These are phyloP conservation scores for Neopestalotiopsis rosae DNA, from an alignment of 2,329 filamentous ascomycete genomes.

Conservation along the genomic window DNA sequence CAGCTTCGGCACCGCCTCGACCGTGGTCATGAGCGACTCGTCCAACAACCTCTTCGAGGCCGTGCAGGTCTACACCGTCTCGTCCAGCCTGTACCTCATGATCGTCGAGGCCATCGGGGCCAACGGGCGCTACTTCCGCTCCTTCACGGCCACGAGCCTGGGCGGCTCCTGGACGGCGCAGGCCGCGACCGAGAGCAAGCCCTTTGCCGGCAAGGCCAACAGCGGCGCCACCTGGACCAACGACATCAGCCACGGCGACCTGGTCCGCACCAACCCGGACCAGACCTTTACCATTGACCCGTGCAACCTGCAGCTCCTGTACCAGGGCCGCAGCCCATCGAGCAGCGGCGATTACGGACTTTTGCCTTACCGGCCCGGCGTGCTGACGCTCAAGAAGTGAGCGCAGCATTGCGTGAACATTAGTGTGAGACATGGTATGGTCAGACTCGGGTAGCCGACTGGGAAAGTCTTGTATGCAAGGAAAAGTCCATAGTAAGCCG, in stretches of 20 bases:
- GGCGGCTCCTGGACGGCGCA: slow-evolving; percentile 63
- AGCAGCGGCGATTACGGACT: slow-evolving; percentile 51
- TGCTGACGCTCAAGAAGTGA: slow-evolving; percentile 51
- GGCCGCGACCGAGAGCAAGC: slow-evolving; percentile 58
- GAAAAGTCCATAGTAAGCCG: too few relatives aligned
- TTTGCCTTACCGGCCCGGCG: slow-evolving; percentile 59
- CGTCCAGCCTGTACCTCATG: slow-evolving; percentile 65
- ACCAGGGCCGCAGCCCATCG: slow-evolving; percentile 60
- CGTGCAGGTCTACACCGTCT: slow-evolving; percentile 68
- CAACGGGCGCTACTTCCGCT: slow-evolving; percentile 68
- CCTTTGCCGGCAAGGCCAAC: slow-evolving; percentile 72
- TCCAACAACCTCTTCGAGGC: slow-evolving; percentile 68
- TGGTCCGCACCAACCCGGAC: slow-evolving; percentile 60
- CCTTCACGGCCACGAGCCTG: slow-evolving; percentile 65
- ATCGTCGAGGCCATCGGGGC: slow-evolving; percentile 67
- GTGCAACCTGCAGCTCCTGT: slow-evolving; percentile 69
- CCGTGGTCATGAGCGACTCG: slow-evolving; percentile 57
- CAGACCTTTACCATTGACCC: slow-evolving; percentile 68
- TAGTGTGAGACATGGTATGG: too few relatives aligned
- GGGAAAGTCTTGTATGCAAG: too few relatives aligned
- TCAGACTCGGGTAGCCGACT: too few relatives aligned
- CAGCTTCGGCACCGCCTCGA: slow-evolving; percentile 58
- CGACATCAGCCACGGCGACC: slow-evolving; percentile 70
- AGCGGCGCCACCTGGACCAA: slow-evolving; percentile 69
- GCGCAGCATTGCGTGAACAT: too few relatives aligned